These are phyloP conservation scores for Kuraishia piskuri DNA, from an alignment of 805 yeast species.

Conservation along the genomic window DNA sequence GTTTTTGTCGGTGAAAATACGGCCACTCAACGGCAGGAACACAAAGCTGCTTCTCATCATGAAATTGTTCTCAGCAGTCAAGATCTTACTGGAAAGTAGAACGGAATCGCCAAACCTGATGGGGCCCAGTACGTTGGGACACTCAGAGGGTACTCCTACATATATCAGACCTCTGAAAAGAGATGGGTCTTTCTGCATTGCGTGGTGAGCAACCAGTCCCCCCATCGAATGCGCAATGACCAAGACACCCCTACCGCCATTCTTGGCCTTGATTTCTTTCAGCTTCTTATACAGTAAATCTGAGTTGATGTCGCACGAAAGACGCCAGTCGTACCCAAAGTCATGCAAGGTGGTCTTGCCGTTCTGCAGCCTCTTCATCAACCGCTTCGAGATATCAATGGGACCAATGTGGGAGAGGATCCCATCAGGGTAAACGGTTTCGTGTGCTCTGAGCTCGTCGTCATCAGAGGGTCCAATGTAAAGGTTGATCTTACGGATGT, in stretches of 20 bases:
- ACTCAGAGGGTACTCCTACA: slow-evolving; percentile 78
- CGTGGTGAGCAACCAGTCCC: slow-evolving; percentile 77
- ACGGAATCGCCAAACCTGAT: slow-evolving; percentile 76
- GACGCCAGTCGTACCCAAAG: slow-evolving; percentile 93
- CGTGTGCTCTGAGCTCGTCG: slow-evolving; percentile 53
- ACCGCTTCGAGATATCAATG: slow-evolving; percentile 60
- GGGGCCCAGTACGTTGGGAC: slow-evolving; percentile 84
- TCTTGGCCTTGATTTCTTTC: slow-evolving; percentile 29
- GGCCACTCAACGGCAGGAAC: slow-evolving; percentile 70
- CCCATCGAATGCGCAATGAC: slow-evolving; percentile 95
- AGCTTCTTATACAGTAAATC: slow-evolving; percentile 43
- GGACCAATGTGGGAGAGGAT: slow-evolving; percentile 82
- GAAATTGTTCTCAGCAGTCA: slow-evolving; percentile 77
- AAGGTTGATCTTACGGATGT: slow-evolving; percentile 60
- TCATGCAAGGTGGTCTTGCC: slow-evolving; percentile 57
- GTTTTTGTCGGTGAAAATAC: slow-evolving; percentile 56
- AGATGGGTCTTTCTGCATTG: slow-evolving; percentile 57
- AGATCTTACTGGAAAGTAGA: slow-evolving; percentile 59
- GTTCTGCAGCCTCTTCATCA: slow-evolving; percentile 49
- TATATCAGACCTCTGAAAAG: slow-evolving; percentile 70
- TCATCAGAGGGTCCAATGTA: slow-evolving; percentile 63
- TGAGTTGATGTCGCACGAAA: slow-evolving; percentile 52
- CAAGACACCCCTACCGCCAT: slow-evolving; percentile 49
- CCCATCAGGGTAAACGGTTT: slow-evolving; percentile 60
- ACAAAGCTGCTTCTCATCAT: slow-evolving; percentile 80